Evolutionary conservation across 2,329 filamentous ascomycete genomes (phyloP).

Genomic region (Sphaerulina populicola): DNA sequence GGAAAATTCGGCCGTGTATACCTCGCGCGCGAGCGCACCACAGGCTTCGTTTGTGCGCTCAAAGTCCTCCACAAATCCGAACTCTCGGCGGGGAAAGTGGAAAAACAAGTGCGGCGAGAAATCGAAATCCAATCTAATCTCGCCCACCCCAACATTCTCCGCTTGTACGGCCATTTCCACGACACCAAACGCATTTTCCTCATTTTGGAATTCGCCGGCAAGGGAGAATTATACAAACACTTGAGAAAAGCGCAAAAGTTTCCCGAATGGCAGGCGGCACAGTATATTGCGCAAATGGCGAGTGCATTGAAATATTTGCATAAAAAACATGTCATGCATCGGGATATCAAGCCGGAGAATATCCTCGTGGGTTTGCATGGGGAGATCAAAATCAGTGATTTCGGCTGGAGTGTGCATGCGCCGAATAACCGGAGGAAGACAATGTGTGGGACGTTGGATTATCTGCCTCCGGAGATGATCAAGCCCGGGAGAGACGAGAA

Average conservation of each 20-base stretch:
- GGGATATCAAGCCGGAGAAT: slow-evolving; percentile 96
- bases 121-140: slow-evolving; percentile 87
- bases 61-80: slow-evolving; percentile 83
- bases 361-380: slow-evolving; percentile 93
- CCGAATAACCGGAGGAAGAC: slow-evolving; percentile 89
- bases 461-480: slow-evolving; percentile 96
- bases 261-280: slow-evolving; percentile 75
- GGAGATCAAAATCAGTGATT: slow-evolving; percentile 97
- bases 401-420: slow-evolving; percentile 96
- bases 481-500: slow-evolving; percentile 69
- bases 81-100: slow-evolving; percentile 68
- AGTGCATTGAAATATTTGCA: slow-evolving; percentile 81
- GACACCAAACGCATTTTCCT: slow-evolving; percentile 81
- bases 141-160: slow-evolving; percentile 74
- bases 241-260: slow-evolving; percentile 69
- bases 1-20: slow-evolving; percentile 84
- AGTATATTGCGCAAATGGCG: slow-evolving; percentile 88
- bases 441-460: slow-evolving; percentile 95
- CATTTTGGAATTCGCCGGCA: slow-evolving; percentile 77
- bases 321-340: slow-evolving; percentile 94
- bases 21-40: slow-evolving; percentile 68
- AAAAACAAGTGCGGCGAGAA: slow-evolving; percentile 79
- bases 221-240: slow-evolving; percentile 83
- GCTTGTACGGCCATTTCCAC: slow-evolving; percentile 80
- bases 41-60: slow-evolving; percentile 74